These are phyloP conservation scores for Sparassis latifolia DNA, from an alignment of 1,284 basidiomycete genomes.

Conservation along the genomic window DNA sequence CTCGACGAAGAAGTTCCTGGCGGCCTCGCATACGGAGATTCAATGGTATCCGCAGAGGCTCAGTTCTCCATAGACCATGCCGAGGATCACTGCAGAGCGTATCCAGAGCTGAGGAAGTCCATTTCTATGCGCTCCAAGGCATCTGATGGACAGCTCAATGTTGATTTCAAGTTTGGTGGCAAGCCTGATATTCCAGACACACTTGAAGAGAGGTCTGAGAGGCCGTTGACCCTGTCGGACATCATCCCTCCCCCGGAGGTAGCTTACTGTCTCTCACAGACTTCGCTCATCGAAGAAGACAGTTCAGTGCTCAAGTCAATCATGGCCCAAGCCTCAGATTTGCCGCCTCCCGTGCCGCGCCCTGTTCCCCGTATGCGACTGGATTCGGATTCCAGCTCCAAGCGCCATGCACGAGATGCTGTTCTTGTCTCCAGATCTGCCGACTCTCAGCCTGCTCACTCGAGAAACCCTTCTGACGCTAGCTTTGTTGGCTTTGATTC, in stretches of 20 bases:
- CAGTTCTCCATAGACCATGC: slow-evolving; percentile 17
- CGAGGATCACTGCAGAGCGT: slow-evolving; percentile 22
- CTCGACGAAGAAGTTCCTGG: slow-evolving; percentile 9
- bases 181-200: slow-evolving; percentile 27
- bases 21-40: slow-evolving; percentile 7
- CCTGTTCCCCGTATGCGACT: slow-evolving; percentile 26
- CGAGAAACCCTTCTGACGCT: slow-evolving; percentile 43
- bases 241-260: slow-evolving; percentile 62
- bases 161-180: slow-evolving; percentile 68
- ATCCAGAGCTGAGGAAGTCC: slow-evolving; percentile 2
- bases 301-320: slow-evolving; percentile 51
- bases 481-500: slow-evolving; percentile 69
- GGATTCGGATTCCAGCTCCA: slow-evolving; percentile 40
- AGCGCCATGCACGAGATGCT: slow-evolving; percentile 12
- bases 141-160: slow-evolving; percentile 59
- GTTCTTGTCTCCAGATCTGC: neutral
- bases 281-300: slow-evolving; percentile 40
- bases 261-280: slow-evolving; percentile 30
- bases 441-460: slow-evolving; percentile 27
- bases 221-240: slow-evolving; percentile 56
- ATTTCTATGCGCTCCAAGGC: slow-evolving; percentile 35
- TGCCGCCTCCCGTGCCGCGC: slow-evolving; percentile 12
- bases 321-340: slow-evolving; percentile 36
- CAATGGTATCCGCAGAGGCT: slow-evolving; percentile 14
- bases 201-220: slow-evolving; percentile 14